Base-by-base conservation (phyloP, 2,329 filamentous ascomycete genomes). In the Pseudogymnoascus sp. region DNA sequence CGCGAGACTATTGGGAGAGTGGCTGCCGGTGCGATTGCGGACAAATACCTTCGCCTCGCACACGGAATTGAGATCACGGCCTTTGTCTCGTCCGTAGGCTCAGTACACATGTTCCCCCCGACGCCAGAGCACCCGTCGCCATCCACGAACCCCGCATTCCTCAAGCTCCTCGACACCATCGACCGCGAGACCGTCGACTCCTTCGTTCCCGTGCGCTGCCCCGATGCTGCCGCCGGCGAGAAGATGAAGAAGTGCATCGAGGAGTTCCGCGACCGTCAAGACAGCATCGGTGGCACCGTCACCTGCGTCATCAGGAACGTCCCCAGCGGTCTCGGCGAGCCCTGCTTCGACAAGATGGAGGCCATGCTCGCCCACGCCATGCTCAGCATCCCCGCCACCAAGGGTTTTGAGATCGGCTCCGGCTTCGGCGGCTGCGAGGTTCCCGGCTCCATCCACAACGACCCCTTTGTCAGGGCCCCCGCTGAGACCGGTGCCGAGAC, bases 311-410 rank as follows among this genome's bases (percentile, higher is more conserved):
- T 97, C 72, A 85, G 90, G 67, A 93, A 96, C 72, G 85, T 86
- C 6, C 95, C 93, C 28, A 84, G 85, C 42, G 93, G 93, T 0
- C 83, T 97, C 2, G 95, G 95, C 65, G 95, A 97, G 81, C 95
- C 93, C 0, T 90, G 86, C 76, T 97, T 99, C 76, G 91, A 96
- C 77, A 97, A 97, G 80, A 82, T 97, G 49, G 93, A 99, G 80
- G 95, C 95, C 6, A 85, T 84, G 74, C 86, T 99, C 56, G 93
- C 86, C 25, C 93, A 97, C 73, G 95, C 90, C 60, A 97, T 99
- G 90, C 84, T 97, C 67, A 91, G 87, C 74, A 96, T 97, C 70
- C 95, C 95, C 4, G 92, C 95, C 3, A 93, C 90, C 38, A 99
- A 97, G 79, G 93, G 89, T 62, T 97, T 97, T 73, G 93, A 97